Evolutionary conservation across 2,329 filamentous ascomycete genomes (phyloP).

Genomic region (Orbilia javanica): DNA sequence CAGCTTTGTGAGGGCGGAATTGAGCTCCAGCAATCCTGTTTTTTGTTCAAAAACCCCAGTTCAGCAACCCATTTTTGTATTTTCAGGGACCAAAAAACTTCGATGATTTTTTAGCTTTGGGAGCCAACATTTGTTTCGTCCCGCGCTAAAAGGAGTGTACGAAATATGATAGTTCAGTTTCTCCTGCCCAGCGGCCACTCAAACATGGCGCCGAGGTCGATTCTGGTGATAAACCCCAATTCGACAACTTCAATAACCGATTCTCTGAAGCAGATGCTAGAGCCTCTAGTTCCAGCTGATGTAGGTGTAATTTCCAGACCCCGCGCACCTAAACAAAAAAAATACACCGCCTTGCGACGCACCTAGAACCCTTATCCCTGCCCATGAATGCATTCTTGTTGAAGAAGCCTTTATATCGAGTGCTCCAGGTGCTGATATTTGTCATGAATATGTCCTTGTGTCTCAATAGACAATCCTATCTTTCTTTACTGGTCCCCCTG

Average conservation of each 20-base stretch:
- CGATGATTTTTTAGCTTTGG: slow-evolving; percentile 37
- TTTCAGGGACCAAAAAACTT: slow-evolving; percentile 24
- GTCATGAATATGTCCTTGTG: slow-evolving; percentile 17
- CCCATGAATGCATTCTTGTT: slow-evolving; percentile 1
- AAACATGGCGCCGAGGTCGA: slow-evolving; percentile 65
- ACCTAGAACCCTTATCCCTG: slow-evolving; percentile 15
- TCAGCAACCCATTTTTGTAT: slow-evolving; percentile 30
- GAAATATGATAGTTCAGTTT: slow-evolving; percentile 58
- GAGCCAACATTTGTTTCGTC: slow-evolving; percentile 44
- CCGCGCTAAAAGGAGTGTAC: slow-evolving; percentile 54
- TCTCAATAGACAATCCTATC: slow-evolving; percentile 54
- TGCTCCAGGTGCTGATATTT: slow-evolving; percentile 39
- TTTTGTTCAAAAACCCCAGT: slow-evolving; percentile 35
- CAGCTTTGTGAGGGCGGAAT: slow-evolving; percentile 25
- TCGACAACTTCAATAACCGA: slow-evolving; percentile 80
- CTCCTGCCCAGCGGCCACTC: slow-evolving; percentile 52
- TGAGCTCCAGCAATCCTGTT: slow-evolving; percentile 24
- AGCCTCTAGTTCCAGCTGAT: slow-evolving; percentile 66
- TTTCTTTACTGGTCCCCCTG: slow-evolving; percentile 61
- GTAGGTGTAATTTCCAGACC: slow-evolving; percentile 63
- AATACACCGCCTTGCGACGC: slow-evolving; percentile 2
- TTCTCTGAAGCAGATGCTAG: slow-evolving; percentile 71
- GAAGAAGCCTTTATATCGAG: not conserved
- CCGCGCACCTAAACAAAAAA: slow-evolving; percentile 32
- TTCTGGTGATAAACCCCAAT: slow-evolving; percentile 84